A percentile compares a stretch with the other conserved stretches of the same genome.
Evolutionary conservation across 495 filamentous ascomycete genomes (phyloP).

Genomic region (Cenococcum geophilum): DNA sequence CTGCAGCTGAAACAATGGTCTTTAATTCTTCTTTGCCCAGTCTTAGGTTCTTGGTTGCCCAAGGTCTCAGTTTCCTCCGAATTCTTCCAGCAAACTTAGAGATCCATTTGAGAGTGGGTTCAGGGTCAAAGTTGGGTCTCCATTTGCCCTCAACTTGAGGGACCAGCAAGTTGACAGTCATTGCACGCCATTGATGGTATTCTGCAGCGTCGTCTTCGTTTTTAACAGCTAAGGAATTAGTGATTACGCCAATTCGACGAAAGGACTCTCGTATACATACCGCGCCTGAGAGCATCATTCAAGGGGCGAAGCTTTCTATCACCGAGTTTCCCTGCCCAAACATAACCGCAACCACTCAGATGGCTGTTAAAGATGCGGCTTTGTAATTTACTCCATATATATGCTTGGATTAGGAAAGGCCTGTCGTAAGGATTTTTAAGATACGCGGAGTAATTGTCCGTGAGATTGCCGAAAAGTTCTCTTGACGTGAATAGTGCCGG

Average conservation of each 20-base stretch:
- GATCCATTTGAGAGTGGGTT: constrained; percentile 24
- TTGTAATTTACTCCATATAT: constrained; percentile 24
- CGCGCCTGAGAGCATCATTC: constrained; percentile 28
- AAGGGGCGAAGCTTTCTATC: constrained; percentile 27
- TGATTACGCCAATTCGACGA: not conserved
- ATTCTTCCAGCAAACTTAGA: constrained; percentile 16
- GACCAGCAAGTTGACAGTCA: constrained; percentile 27
- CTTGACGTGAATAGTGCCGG: constrained; percentile 22
- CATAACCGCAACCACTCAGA: constrained; percentile 23
- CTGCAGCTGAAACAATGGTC: constrained; percentile 29
- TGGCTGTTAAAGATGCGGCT: constrained; percentile 23
- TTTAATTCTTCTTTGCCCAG: constrained; percentile 22
- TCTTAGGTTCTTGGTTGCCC: constrained; percentile 19
- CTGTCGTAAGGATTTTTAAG: constrained; percentile 22
- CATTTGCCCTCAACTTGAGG: constrained; percentile 30
- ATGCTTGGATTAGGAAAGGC: constrained; percentile 27
- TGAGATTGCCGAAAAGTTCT: constrained; percentile 24
- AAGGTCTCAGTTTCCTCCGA: constrained; percentile 24
- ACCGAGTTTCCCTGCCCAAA: constrained; percentile 29
- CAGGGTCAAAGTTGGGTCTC: constrained; percentile 25
- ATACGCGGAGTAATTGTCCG: constrained; percentile 26
- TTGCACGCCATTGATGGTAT: constrained; percentile 26
- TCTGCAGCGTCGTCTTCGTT: constrained; percentile 26
- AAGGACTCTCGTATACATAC: constrained; percentile 1
- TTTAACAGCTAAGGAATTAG: constrained; percentile 19